Conservation (phyloP, 306 rosid genomes). For the Prunus armeniaca region DNA sequence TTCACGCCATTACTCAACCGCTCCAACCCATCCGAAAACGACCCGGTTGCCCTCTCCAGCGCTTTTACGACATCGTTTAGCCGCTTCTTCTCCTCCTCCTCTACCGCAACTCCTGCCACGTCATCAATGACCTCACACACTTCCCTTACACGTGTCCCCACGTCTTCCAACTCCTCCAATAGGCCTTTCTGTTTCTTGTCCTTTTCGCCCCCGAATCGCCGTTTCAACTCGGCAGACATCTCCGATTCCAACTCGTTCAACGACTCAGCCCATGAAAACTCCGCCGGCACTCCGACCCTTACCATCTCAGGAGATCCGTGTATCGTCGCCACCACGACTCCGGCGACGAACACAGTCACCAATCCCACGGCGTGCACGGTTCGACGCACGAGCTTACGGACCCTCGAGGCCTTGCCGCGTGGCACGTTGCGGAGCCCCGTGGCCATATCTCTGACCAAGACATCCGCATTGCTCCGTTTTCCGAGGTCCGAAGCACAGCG, state of each 20-base stretch:
- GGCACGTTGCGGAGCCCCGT: not conserved
- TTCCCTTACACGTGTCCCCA: conserved; percentile 5
- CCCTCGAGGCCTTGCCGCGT: not conserved
- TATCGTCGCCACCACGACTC: not conserved
- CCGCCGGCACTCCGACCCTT: not conserved
- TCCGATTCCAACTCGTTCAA: not conserved
- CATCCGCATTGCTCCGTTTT: not conserved
- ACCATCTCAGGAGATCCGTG: not conserved
- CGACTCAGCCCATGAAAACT: not conserved
- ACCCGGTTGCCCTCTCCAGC: not conserved
- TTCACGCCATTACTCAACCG: conserved; percentile 12
- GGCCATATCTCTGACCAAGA: not conserved
- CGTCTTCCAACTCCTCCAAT: conserved; percentile 8
- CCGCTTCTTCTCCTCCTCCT: not conserved
- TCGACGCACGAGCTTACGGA: not conserved
- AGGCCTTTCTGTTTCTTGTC: not conserved
- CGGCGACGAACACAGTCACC: conserved; percentile 9
- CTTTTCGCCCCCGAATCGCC: not conserved
- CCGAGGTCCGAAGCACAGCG: not conserved
- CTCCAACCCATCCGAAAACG: conserved; percentile 13
- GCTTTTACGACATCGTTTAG: not conserved
- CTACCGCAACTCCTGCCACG: not conserved
- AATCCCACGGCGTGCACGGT: not conserved
- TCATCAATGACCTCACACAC: not conserved
- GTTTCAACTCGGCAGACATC: conserved; percentile 4